Percentiles rank a stretch among this genome's conserved stretches.
Evolutionary conservation across 305 asterid genomes (phyloP).

Genomic region (Fraxinus dipetala): DNA sequence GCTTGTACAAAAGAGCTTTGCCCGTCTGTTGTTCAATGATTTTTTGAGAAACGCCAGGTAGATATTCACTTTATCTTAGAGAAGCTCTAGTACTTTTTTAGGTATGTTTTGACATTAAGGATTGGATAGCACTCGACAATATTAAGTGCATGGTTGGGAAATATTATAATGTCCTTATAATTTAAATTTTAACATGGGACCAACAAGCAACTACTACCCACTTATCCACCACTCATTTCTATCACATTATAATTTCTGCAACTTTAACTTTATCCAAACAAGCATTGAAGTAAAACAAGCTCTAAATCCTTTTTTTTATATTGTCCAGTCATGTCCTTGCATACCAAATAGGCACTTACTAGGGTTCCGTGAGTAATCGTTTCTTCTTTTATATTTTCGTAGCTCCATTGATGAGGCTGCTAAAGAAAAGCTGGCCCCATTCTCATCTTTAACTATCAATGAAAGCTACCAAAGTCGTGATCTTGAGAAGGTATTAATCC

Average conservation of each 20-base stretch:
- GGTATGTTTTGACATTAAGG: not conserved
- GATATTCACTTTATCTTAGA: conserved; percentile 19
- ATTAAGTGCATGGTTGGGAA: not conserved
- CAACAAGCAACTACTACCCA: not conserved
- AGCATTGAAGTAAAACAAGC: not conserved
- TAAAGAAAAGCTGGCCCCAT: conserved; percentile 70
- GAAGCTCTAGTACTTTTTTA: not conserved
- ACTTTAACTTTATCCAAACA: not conserved
- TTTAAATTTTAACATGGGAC: not conserved
- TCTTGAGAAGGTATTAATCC: conserved; percentile 77
- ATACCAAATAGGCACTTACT: not conserved
- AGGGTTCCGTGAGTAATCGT: conserved; percentile 23
- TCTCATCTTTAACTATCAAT: conserved; percentile 63
- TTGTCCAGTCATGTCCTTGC: not conserved
- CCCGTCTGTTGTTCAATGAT: conserved; percentile 79
- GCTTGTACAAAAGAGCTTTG: conserved; percentile 98
- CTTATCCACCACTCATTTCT: not conserved
- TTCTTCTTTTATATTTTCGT: conserved; percentile 22
- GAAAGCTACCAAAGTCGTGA: conserved; percentile 97
- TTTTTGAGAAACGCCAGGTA: conserved; percentile 70
- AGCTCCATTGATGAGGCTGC: conserved; percentile 83
- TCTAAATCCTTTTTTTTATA: not conserved
- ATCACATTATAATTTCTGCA: not conserved
- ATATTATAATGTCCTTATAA: not conserved
- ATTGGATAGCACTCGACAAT: not conserved